Base-by-base conservation (phyloP, 2,329 filamentous ascomycete genomes). In the Microsporum ferrugineum region DNA sequence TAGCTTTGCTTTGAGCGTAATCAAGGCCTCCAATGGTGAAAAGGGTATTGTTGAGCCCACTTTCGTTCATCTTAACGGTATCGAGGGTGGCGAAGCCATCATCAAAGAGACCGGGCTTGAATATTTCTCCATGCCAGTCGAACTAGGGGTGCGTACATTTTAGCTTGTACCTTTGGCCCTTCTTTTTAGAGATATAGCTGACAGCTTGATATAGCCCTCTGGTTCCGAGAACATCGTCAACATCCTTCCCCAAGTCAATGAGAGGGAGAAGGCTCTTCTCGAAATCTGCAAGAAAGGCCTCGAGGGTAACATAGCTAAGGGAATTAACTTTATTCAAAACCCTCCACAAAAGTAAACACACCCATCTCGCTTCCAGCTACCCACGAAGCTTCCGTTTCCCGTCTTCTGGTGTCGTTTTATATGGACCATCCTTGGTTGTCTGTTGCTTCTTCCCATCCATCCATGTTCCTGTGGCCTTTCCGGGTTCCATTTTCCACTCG, bases 111-210 rank as follows among this genome's bases (percentile, higher is more conserved):
- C 87, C 64, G 91, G 91, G 68, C 77, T 83, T 65, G 91, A 99
- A 61, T 99, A 89, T 82, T 99, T 99, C 84, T 96, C 94, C 62
- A 90, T 95, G 60, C 92, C 91, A 64, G 84, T 97, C 68, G 89
- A 96, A 79, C 90, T 99, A 68, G 94, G 94, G 72, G 91, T 95
- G 88, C 80, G 89, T 82, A 43, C 39, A 31, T 8, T 39, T 53
- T 23, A 60, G 58, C 63, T 59, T 23, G 14, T 5, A n/a, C 38
- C 29, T 41, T 61, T 49, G 59, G 53, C 60, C 53, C 14, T 41
- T 58, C 60, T 23, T 14, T 33, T 31, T 8, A 47, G 53, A 43
- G 33, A 29, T 57, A 60, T 55, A 45, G 58, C 70, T 73, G 68
- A 74, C 71, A 69, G 58, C 68, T 29, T 61, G 29, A 51, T 64